Base-by-base conservation (phyloP, 495 filamentous ascomycete species). In the Tetracladium marchalianum region DNA sequence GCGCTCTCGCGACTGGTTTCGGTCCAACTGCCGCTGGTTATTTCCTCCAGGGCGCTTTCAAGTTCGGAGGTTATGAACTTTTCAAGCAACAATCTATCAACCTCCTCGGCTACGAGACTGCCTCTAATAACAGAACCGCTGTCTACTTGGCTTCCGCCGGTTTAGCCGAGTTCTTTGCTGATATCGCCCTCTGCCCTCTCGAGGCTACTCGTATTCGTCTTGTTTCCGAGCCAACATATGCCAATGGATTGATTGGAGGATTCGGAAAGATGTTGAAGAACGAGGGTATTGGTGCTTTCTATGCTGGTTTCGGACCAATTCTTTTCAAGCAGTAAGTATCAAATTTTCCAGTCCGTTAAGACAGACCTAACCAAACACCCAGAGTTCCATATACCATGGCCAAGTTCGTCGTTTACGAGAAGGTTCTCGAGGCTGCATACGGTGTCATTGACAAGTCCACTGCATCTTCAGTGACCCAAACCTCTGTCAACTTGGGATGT, bases 381-480 rank as follows among this genome's bases (percentile, higher is more conserved):
- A 94, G 87, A 78, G 85, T 98, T 66, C 92, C 92, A 50, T 98
- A 98, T 76, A 98, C 92, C 66, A 96, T 98, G 92, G 76, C 93
- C 76, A 98, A 98, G 77, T 98, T 98, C 78, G 92, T 95, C 68
- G 92, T 95, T 57, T 96, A 83, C 81, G 92, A 98, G 78, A 96
- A 96, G 80, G 86, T 87, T 61, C 69, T 82, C 57, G 93, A 98
- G 75, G 50, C 72, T 39, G 60, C 87, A 73, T 96, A 79, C 79
- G 52, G 63, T 53, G 46, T 60, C 44, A 76, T 82, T 58, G 83
- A 90, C 78, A 96, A 96, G 77, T 68, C 78, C 56, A 70, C 69
- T 43, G 65, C 85, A 62, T 84, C 85, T 58, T 71, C 81, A 59
- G 74, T 72, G 57, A 65, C 71, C 52, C 87, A 95, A 75, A 98